Evolutionary conservation across 257 asterid species (phyloP), one percentile per base, ranked within the genome.

Genomic region (Euphrasia confusa): DNA sequence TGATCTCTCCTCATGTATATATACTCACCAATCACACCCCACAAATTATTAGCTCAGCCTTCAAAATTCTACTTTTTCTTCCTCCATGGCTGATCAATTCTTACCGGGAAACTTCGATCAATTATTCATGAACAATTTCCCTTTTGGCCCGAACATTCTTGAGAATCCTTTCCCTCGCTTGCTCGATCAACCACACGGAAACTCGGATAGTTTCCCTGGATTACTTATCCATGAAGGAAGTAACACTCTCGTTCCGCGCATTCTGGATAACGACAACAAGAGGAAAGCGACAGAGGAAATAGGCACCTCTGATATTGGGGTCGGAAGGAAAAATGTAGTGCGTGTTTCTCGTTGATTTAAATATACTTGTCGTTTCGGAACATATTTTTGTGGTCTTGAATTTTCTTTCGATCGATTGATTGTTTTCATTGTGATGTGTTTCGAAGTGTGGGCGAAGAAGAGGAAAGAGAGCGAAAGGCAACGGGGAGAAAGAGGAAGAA

Each of bases 271-370:
- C 49, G 55, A 55, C 33, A 63, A 55, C 39, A 81, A 81, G 68
- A 76, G 89, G 77, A 85, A 78, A 78, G 69, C 58, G 10, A 30
- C 30, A 21, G 24, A 21, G 37, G 84, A 60, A 14, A 55, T 62
- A 53, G 72, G 83, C 55, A 74, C 83, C 13, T 84, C 90, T 48
- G 85, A 76, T 47, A 78, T 50, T 75, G 80, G 64, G 17, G 77
- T 37, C 45, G 61, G 45, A 17, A 73, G 63, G 61, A 79, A 70
- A 78, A 74, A 68, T 30, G 96, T 87, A 71, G 72, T 2, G 15
- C 40, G 72, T 2, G 15, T 28, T 45, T 10, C 56, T 15, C 5
- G 18, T 13, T 45, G 4, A 42, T 44, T 10, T 24, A 4, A 21
- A 21, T 21, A 28, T 56, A 3, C 2, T 7, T 14, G 27, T 24